These are phyloP conservation scores for Boletales sp. DNA, from an alignment of 768 basidiomycete genomes.

Conservation along the genomic window DNA sequence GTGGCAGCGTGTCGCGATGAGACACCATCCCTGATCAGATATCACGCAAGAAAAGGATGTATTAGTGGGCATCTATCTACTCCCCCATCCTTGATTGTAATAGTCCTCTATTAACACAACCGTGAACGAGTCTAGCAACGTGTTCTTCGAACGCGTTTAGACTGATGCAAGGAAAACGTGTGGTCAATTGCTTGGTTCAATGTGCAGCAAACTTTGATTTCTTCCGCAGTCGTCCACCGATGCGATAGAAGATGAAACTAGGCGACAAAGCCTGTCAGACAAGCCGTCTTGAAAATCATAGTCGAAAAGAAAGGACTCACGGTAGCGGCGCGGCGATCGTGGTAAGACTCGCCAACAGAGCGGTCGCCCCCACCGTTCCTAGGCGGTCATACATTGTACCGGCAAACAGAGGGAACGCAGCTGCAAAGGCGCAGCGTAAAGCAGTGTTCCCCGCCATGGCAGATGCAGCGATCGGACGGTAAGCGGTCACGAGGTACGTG, in stretches of 20 bases:
- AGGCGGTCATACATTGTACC: conserved; percentile 48
- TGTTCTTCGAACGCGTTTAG: too few species aligned
- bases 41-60: too few species aligned
- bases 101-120: too few species aligned
- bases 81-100: too few species aligned
- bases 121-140: too few species aligned
- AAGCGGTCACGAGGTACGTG: conserved; percentile 52
- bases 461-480: conserved; percentile 50
- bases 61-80: too few species aligned
- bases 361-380: conserved; percentile 69
- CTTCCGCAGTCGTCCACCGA: conserved; percentile 42
- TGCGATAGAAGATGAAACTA: conserved; percentile 47
- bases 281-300: not conserved
- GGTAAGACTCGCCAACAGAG: conserved; percentile 63
- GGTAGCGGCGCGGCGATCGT: conserved; percentile 60
- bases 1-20: too few species aligned
- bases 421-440: conserved; percentile 44
- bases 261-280: too few species aligned
- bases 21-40: too few species aligned
- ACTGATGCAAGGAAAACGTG: not conserved
- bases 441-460: conserved; percentile 68
- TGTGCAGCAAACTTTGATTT: conserved; percentile 40
- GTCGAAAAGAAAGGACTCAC: conserved; percentile 37
- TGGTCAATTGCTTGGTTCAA: conserved; percentile 5
- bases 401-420: conserved; percentile 51